phyloP scores from a whole-genome alignment of 192 early-diverging fungal genomes.

The Coemansia sp. region DNA sequence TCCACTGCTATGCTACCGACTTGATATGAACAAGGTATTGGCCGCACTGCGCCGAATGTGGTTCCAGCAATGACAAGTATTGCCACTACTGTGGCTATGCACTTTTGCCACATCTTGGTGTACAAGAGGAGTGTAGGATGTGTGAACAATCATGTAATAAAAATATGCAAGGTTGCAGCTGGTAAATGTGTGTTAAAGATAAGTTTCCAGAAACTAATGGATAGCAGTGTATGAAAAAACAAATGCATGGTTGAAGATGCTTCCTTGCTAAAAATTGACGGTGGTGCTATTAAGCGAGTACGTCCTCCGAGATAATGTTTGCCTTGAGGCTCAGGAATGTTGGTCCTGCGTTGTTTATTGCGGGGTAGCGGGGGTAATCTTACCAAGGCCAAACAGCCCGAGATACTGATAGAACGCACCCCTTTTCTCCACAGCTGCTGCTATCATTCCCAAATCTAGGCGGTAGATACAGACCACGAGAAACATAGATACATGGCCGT shows the following conservation, averaged over 20 bases:
- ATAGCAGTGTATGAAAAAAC: no score
- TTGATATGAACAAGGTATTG: slow-evolving; percentile 26
- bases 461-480: no score
- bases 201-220: no score
- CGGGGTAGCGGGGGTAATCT: not conserved
- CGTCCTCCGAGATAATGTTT: slow-evolving; percentile 8
- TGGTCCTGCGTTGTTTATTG: not conserved
- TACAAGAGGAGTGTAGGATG: not conserved
- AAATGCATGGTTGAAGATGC: not conserved
- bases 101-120: slow-evolving; percentile 9
- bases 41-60: slow-evolving; percentile 27
- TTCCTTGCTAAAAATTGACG: not conserved
- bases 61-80: not conserved
- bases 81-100: slow-evolving; percentile 2
- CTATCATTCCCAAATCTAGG: no score
- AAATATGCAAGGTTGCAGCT: not conserved
- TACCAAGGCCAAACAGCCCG: no score
- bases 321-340: slow-evolving; percentile 2
- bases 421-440: no score
- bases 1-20: slow-evolving; percentile 55
- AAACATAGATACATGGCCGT: no score
- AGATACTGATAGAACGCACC: no score
- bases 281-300: slow-evolving; percentile 3
- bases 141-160: not conserved
- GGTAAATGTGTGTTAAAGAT: not conserved